Conservation (phyloP, 768 basidiomycete genomes). For the Hypholoma sublateritium region DNA sequence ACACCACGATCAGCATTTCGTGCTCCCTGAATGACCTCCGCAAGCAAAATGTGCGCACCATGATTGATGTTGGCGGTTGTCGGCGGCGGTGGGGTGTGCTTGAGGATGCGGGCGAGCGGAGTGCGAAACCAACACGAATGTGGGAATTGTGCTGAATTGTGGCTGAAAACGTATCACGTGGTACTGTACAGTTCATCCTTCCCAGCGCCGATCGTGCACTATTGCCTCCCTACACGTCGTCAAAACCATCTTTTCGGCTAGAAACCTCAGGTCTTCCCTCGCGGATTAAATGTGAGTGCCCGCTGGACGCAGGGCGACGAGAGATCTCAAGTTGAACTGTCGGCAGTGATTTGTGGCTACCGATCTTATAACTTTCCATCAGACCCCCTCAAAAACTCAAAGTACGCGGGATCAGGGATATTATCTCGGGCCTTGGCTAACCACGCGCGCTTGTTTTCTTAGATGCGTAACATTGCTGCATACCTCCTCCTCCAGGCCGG, state of each 20-base stretch:
- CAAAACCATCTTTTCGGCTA: constrained; percentile 59
- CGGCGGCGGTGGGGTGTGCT: constrained; percentile 37
- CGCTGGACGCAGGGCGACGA: neutral
- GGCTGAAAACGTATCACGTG: constrained; percentile 45
- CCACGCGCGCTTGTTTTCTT: constrained; percentile 1
- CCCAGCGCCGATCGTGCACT: constrained; percentile 11
- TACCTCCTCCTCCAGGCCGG: constrained; percentile 97
- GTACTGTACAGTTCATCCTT: constrained; percentile 59
- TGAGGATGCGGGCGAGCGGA: constrained; percentile 27
- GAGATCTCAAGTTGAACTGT: constrained; percentile 6
- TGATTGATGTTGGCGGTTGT: constrained; percentile 39
- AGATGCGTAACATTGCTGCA: constrained; percentile 94
- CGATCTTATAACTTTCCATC: constrained; percentile 39
- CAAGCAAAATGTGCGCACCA: constrained; percentile 32
- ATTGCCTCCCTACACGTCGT: constrained; percentile 20
- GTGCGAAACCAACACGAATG: constrained; percentile 25
- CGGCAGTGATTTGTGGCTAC: constrained; percentile 91
- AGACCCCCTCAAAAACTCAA: constrained; percentile 34
- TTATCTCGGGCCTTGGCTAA: neutral
- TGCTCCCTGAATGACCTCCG: neutral
- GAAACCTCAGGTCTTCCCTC: constrained; percentile 92
- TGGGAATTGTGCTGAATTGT: constrained; percentile 30
- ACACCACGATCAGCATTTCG: constrained; percentile 12
- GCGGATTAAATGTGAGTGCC: constrained; percentile 78
- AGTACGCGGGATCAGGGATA: constrained; percentile 32